Base-by-base conservation (phyloP, 192 early-diverging fungal species). In the Rhizophagus sp. region DNA sequence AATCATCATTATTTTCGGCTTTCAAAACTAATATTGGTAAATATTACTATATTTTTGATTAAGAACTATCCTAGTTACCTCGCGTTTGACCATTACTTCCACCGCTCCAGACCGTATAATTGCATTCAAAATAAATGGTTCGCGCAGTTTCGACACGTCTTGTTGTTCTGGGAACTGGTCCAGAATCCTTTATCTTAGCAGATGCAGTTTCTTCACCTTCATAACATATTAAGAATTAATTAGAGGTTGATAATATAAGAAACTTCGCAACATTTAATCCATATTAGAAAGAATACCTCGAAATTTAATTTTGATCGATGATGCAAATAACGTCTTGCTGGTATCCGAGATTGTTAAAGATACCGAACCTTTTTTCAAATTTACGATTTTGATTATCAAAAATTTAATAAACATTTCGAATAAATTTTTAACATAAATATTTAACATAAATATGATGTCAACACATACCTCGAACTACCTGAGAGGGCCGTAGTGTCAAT, bases 401-500 rank as follows among this genome's bases (percentile, higher is more conserved):
- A 36, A n/a, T 70, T 44, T 34, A 36, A 36, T 66, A 63, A 63
- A 0, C 10, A 24, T 0, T 6, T 63, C 25, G 19, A 25, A 63
- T 63, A 19, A 22, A 22, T 22, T 66, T 44, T 39, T 39, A 41
- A 41, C 39, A 41, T 41, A 41, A 41, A 41, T 41, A 5, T 8
- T n/a, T n/a, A n/a, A n/a, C n/a, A n/a, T n/a, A n/a, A n/a, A n/a
- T n/a, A n/a, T 8, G 39, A 41, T 41, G 22, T 19, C 22, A 19
- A n/a, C 34, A 62, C 36, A 61, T 75, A 75, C 73, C 73, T 75
- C 73, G 52, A 22, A 75, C 73, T 33, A 75, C 33, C 19, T 75
- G 57, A 62, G 49, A n/a, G 33, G 73, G 73, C 34, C 73, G 47
- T 52, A 75, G 7, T 62, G 25, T 25, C 15, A 75, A 36, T 2